Percentiles rank a stretch among this genome's conserved stretches.
Conservation (phyloP, 768 basidiomycete genomes). For the Pleurotus ostreatus region DNA sequence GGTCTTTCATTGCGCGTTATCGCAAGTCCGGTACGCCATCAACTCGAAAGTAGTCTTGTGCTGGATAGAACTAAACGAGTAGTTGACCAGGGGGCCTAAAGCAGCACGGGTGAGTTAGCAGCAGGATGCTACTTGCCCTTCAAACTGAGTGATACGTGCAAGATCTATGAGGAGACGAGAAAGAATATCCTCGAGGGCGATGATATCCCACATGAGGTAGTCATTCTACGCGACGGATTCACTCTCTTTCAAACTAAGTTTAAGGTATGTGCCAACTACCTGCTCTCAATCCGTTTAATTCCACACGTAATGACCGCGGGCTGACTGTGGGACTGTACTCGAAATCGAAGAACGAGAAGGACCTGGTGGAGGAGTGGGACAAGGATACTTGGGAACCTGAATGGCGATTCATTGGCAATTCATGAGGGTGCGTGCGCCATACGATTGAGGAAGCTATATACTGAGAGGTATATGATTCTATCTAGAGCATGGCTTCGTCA, state of each 20-base stretch:
- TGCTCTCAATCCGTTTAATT: no score
- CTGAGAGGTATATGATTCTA: background rate
- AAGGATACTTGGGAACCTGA: slow-evolving; percentile 55
- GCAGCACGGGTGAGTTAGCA: slow-evolving; percentile 58
- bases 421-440: background rate
- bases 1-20: slow-evolving; percentile 77
- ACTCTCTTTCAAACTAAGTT: slow-evolving; percentile 63
- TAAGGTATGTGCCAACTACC: slow-evolving; percentile 39
- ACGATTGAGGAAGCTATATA: no score
- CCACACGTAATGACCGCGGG: no score
- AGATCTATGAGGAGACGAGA: slow-evolving; percentile 72
- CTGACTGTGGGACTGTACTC: no score
- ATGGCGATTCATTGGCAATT: slow-evolving; percentile 22
- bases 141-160: slow-evolving; percentile 10
- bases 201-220: slow-evolving; percentile 48
- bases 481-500: background rate
- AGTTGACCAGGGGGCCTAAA: slow-evolving; percentile 60
- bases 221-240: slow-evolving; percentile 72
- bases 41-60: background rate
- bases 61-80: background rate
- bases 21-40: slow-evolving; percentile 65
- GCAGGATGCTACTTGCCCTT: background rate
- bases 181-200: slow-evolving; percentile 39
- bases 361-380: slow-evolving; percentile 76
- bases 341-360: slow-evolving; percentile 49